A percentile compares a stretch with the other conserved stretches of the same genome.
These are phyloP conservation scores for Parietaria judaica DNA, from an alignment of 306 rosid genomes.

Conservation along the genomic window DNA sequence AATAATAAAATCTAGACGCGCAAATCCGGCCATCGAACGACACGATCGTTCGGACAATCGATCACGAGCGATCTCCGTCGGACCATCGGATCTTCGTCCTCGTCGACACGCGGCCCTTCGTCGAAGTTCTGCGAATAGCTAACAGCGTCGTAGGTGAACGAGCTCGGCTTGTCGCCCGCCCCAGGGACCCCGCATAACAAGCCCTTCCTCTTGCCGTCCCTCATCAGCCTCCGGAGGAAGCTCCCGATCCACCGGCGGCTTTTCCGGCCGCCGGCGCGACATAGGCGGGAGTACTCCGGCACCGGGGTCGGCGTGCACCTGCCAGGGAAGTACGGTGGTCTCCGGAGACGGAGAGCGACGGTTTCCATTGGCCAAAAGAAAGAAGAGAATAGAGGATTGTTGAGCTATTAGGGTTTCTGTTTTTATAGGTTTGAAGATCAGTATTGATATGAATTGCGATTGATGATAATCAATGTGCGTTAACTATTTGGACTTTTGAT, in stretches of 20 bases:
- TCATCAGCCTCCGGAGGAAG: slow-evolving; percentile 40
- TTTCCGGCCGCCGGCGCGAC: slow-evolving; percentile 13
- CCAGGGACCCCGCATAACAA: slow-evolving; percentile 29
- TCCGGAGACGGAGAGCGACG: slow-evolving; percentile 18
- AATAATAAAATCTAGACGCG: background rate
- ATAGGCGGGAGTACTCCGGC: slow-evolving; percentile 45
- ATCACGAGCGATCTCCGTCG: slow-evolving; percentile 22
- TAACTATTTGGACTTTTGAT: no score
- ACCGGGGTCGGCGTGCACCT: slow-evolving; percentile 43
- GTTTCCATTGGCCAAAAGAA: slow-evolving; percentile 31
- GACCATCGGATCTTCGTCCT: slow-evolving; percentile 22
- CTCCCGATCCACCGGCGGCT: slow-evolving; percentile 41
- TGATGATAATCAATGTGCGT: no score
- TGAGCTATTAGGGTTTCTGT: background rate
- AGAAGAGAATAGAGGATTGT: background rate
- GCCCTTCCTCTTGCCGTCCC: slow-evolving; percentile 33
- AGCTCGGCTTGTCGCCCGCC: slow-evolving; percentile 14
- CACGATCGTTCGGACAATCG: slow-evolving; percentile 12
- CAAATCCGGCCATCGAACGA: slow-evolving; percentile 27
- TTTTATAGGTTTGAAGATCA: background rate
- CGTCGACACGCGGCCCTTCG: slow-evolving; percentile 32
- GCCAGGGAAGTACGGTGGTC: slow-evolving; percentile 20
- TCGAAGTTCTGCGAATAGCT: slow-evolving; percentile 81
- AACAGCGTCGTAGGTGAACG: slow-evolving; percentile 77
- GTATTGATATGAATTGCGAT: no score